Base-by-base conservation (phyloP, 345 rosid genomes). In the Tarenaya hassleriana region DNA sequence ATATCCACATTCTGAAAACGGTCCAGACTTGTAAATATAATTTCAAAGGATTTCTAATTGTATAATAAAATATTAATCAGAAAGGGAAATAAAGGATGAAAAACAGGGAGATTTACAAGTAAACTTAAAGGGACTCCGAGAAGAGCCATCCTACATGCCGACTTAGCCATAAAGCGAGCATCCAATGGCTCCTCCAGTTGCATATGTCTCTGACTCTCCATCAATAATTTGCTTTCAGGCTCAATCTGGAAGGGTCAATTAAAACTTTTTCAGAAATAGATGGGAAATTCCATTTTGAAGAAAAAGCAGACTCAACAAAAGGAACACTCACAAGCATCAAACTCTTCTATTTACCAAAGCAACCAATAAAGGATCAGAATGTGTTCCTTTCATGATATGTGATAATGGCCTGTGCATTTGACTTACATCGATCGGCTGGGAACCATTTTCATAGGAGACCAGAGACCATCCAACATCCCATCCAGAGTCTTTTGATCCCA, bases 401-500 rank as follows among this genome's bases (percentile, higher is more conserved):
- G n/a, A 16, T 15, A 41, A 16, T 15, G 19, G 34, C 17, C 60
- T 82, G 77, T 69, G 69, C 8, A 55, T 69, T 56, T 24, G 59
- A 62, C 62, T 48, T 55, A 57, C 69, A 39, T 60, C 73, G 46
- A 38, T 16, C 41, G 73, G 61, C 67, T 67, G 81, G 39, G 75
- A 54, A 66, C 39, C 71, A 48, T 53, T 68, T 47, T 67, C 74
- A 16, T 71, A 60, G 13, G 86, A 73, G 41, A 82, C 83, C 56
- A 88, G 54, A 55, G 96, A 92, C 98, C 98, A 88, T 59, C 98
- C 98, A 55, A 79, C 62, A 73, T 92, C 96, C 96, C 96, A 92
- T 56, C 78, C 86, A 51, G 79, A 79, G 58, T 79, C 88, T 37
- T 50, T 37, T 34, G 79, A 72, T 56, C 90, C 79, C 16, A 73